A percentile compares a stretch with the other conserved stretches of the same genome.
phyloP scores from a whole-genome alignment of 495 filamentous ascomycete species.

The Trichoderma erinaceum region DNA sequence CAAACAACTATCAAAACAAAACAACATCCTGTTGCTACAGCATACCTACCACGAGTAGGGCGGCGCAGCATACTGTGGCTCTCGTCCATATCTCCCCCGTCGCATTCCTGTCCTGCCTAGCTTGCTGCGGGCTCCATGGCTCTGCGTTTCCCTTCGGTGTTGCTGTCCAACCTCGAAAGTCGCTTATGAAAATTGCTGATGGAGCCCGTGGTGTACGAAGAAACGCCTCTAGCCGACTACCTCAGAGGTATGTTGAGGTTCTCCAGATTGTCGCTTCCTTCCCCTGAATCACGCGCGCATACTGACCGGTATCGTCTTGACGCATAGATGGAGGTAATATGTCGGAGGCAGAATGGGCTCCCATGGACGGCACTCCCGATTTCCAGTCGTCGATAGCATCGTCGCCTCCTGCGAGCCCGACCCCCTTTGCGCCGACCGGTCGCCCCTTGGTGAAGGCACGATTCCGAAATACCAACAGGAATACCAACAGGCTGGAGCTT shows the following conservation, averaged over 20 bases:
- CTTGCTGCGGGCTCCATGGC: slow-evolving; percentile 12
- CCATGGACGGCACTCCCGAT: slow-evolving; percentile 36
- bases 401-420: slow-evolving; percentile 43
- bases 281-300: slow-evolving; percentile 3
- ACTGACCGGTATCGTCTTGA: background rate
- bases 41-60: background rate
- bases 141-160: slow-evolving; percentile 13
- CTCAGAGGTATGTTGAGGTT: slow-evolving; percentile 34
- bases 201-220: slow-evolving; percentile 88
- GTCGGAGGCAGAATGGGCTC: slow-evolving; percentile 31
- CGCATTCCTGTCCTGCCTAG: background rate
- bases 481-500: slow-evolving; percentile 50
- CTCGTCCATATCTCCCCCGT: background rate
- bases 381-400: slow-evolving; percentile 31
- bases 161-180: slow-evolving; percentile 13
- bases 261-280: background rate
- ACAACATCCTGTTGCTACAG: background rate
- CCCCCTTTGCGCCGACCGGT: slow-evolving; percentile 70
- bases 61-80: background rate
- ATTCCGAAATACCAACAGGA: slow-evolving; percentile 55
- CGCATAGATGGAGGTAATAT: slow-evolving; percentile 39
- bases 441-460: slow-evolving; percentile 59
- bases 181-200: slow-evolving; percentile 42
- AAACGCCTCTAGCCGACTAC: slow-evolving; percentile 87
- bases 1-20: background rate